phyloP scores from a whole-genome alignment of 208 protist genomes.

The Acanthamoeba healyi region DNA sequence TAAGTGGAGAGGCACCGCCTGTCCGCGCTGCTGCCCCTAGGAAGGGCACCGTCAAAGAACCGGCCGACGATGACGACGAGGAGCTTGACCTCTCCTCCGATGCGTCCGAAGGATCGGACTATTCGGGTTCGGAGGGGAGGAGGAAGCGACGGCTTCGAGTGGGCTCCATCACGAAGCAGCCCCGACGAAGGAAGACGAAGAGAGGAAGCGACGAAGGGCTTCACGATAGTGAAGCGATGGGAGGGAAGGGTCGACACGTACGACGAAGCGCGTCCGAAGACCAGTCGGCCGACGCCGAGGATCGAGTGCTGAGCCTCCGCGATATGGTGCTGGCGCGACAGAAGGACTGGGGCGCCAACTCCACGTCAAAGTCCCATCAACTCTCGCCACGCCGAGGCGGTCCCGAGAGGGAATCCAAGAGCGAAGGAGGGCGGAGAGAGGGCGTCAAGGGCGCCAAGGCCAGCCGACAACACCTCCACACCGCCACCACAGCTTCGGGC shows the following conservation, averaged over 20 bases:
- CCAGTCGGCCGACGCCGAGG: not conserved
- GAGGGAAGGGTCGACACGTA: not conserved
- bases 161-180: not conserved
- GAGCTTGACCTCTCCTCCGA: not conserved
- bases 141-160: not conserved
- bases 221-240: not conserved
- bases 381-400: not conserved
- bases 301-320: not conserved
- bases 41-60: not conserved
- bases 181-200: not conserved
- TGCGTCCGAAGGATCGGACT: constrained; percentile 22
- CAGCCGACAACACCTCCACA: too few relatives aligned
- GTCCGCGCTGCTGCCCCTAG: not conserved
- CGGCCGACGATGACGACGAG: not conserved
- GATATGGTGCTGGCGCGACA: not conserved
- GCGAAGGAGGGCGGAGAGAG: too few relatives aligned
- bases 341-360: not conserved
- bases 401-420: too few relatives aligned
- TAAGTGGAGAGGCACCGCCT: not conserved
- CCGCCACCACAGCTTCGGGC: too few relatives aligned
- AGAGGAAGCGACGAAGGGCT: not conserved
- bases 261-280: not conserved
- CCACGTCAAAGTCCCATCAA: not conserved
- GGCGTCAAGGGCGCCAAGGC: too few relatives aligned
- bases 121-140: not conserved